Conservation (phyloP, 305 asterid species). For the Fraxinus velutina region DNA sequence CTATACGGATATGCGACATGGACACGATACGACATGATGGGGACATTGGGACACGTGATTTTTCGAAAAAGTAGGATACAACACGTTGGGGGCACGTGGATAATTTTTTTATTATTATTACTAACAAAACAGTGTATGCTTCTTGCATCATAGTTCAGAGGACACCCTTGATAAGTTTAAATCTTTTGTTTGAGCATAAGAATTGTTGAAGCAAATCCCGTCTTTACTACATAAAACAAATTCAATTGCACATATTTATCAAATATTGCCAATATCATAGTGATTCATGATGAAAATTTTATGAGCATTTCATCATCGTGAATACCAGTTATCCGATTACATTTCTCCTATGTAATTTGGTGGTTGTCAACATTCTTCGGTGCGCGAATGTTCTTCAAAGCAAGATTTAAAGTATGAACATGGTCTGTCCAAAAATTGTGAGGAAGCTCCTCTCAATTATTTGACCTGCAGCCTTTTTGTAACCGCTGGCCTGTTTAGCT, state of each 20-base stretch:
- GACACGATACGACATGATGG: background rate
- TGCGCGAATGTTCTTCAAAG: background rate
- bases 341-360: background rate
- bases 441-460: background rate
- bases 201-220: background rate
- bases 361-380: background rate
- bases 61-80: background rate
- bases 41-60: background rate
- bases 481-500: slow-evolving; percentile 63
- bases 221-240: background rate
- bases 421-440: background rate
- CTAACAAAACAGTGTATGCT: background rate
- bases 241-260: background rate
- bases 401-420: background rate
- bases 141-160: background rate
- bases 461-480: slow-evolving; percentile 12
- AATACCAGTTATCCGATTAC: background rate
- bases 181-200: background rate
- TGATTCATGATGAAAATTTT: background rate
- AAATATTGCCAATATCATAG: background rate
- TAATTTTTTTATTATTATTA: too few species aligned
- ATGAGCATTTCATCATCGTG: background rate
- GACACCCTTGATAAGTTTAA: background rate
- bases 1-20: background rate
- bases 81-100: background rate